A percentile compares a stretch with the other conserved stretches of the same genome.
Conservation (phyloP, 2,329 filamentous ascomycete species). For the Aspergillus sp. region DNA sequence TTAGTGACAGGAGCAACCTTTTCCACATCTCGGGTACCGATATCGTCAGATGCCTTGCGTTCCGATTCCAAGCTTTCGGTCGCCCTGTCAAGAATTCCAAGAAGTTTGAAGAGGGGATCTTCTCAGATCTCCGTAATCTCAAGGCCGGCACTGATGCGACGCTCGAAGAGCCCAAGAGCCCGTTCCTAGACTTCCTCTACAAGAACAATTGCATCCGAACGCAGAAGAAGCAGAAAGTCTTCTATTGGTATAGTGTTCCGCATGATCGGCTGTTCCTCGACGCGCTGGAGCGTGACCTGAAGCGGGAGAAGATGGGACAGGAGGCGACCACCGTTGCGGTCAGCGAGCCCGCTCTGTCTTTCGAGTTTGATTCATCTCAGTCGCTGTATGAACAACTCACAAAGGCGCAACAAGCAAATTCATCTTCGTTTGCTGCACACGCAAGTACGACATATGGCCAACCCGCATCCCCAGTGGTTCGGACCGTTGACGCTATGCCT, state of each 20-base stretch:
- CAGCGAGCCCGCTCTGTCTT: slow-evolving; percentile 94
- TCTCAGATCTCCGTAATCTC: slow-evolving; percentile 95
- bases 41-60: slow-evolving; percentile 96
- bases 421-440: slow-evolving; percentile 89
- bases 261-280: slow-evolving; percentile 97
- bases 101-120: slow-evolving; percentile 99
- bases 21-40: slow-evolving; percentile 99
- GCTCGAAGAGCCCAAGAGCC: slow-evolving; percentile 96
- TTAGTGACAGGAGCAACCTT: slow-evolving; percentile 75
- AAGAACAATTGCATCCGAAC: slow-evolving; percentile 99
- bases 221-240: slow-evolving; percentile 99
- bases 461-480: slow-evolving; percentile 83
- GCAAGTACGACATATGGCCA: slow-evolving; percentile 65
- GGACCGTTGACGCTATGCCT: slow-evolving; percentile 86
- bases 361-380: slow-evolving; percentile 98
- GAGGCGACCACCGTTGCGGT: slow-evolving; percentile 96
- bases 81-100: slow-evolving; percentile 99
- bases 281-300: slow-evolving; percentile 92
- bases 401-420: slow-evolving; percentile 98
- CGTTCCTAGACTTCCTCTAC: slow-evolving; percentile 97
- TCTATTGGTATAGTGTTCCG: slow-evolving; percentile 99
- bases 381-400: slow-evolving; percentile 99
- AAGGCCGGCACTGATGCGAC: slow-evolving; percentile 98
- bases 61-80: slow-evolving; percentile 97
- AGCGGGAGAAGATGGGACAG: slow-evolving; percentile 99